Conservation (phyloP, 1,139 yeast species). For the Candida tropicalis region DNA sequence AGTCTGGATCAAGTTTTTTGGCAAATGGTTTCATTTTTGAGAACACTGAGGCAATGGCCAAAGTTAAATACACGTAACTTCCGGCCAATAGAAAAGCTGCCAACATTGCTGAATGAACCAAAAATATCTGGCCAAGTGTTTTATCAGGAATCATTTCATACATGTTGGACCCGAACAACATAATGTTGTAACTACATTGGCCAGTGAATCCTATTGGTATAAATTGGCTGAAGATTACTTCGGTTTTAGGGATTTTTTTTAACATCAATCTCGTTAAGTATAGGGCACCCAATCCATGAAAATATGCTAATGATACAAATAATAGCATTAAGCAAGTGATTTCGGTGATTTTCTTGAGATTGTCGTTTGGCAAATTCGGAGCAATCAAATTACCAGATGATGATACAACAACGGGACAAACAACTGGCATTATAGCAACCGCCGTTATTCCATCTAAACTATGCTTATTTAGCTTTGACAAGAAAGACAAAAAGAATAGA, state of each 20-base stretch:
- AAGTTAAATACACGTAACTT: conserved; percentile 63
- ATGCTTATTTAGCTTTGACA: conserved; percentile 14
- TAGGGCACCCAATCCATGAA: conserved; percentile 16
- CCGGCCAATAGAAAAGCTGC: conserved; percentile 56
- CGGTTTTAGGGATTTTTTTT: conserved; percentile 14
- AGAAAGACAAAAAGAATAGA: conserved; percentile 16
- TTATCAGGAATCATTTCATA: conserved; percentile 21
- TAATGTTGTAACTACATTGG: conserved; percentile 73
- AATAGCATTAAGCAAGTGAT: conserved; percentile 13
- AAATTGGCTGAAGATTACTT: conserved; percentile 20
- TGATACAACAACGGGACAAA: conserved; percentile 16
- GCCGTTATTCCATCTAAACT: conserved; percentile 13
- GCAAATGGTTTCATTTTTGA: conserved; percentile 38
- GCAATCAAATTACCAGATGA: conserved; percentile 16
- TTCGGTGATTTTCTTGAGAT: conserved; percentile 14
- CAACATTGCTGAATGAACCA: conserved; percentile 23
- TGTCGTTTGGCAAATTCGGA: conserved; percentile 10
- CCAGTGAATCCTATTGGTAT: conserved; percentile 53
- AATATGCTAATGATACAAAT: conserved; percentile 12
- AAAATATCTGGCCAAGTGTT: conserved; percentile 13
- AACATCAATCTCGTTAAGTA: conserved; percentile 12
- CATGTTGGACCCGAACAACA: conserved; percentile 53
- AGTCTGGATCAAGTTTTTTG: conserved; percentile 24
- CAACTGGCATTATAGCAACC: conserved; percentile 15
- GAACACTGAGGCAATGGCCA: conserved; percentile 49